Base-by-base conservation (phyloP, 2,329 filamentous ascomycete species). In the Colletotrichum tropicicola region DNA sequence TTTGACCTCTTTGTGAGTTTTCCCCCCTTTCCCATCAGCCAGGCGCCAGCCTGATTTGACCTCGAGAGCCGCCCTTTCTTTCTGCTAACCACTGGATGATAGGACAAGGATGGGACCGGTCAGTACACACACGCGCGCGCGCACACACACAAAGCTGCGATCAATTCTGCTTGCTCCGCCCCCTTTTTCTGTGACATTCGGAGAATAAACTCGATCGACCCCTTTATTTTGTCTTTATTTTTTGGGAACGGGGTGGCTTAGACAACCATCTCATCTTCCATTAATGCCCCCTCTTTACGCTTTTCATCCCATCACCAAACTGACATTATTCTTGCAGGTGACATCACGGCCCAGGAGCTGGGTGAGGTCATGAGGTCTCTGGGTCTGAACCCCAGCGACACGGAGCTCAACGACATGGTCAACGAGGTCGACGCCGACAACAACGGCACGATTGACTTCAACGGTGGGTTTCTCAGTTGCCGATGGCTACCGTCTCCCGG, bases 1-100 rank as follows among this genome's bases (percentile, higher is more conserved):
- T 99, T 99, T 86, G 99, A 96, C 80, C 93, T 99, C 72, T 99
- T 99, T 83, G 96, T 99, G 91, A 91, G 96, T 83, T 35, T 43
- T 19, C 32, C 17, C 47, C n/a, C 28, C 49, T 45, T 52, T 47
- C 43, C 68, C 32, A 59, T 49, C 66, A 32, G 32, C 39, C 56
- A 54, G 49, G 56, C 48, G 39, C 19, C 54, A 52, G 28, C 37
- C 39, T 30, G 23, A 52, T 30, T 32, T 47, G 37, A 28, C 21
- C 39, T 12, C 39, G 10, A 17, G 17, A 43, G 6, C 30, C 30
- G 15, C 15, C 9, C 30, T 15, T n/a, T n/a, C 30, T 35, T 61
- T 60, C 21, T 60, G 48, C 59, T 61, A 30, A 57, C 52, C 32
- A 62, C 74, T 70, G 89, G 77, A 73, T 27, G 37, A 72, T 72